Base-by-base conservation (phyloP, 1,284 basidiomycete species). In the Ustilago lituana region DNA sequence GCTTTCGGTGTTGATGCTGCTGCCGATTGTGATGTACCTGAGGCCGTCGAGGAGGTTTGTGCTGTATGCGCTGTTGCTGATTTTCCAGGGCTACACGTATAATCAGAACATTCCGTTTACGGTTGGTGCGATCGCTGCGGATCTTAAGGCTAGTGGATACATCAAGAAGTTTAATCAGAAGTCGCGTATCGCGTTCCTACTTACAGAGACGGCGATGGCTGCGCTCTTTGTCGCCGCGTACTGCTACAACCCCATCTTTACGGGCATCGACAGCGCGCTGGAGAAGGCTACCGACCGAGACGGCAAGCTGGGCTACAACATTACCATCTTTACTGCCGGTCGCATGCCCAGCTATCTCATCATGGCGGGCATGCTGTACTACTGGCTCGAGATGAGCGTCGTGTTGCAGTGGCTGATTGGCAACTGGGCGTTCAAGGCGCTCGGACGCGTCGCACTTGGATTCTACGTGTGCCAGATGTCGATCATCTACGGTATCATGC, bases 401-500 rank as follows among this genome's bases (percentile, higher is more conserved):
- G 80, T 80, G 24, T 79, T 83, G 70, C 83, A 84, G 59, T 84
- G 83, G 83, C 78, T 84, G 44, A 66, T 79, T 35, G 75, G 73
- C 19, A 83, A 83, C 80, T 66, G 67, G 23, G 43, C 82, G 37
- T 83, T 84, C 69, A 78, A 78, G 70, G 82, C 81, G 75, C 68
- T 83, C 43, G 83, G 83, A 39, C 82, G 83, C 48, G 77, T 83
- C 23, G 83, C 83, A 32, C 82, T 83, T 64, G 83, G 83, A 10
- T 83, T 84, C 77, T 83, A 83, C 72, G 77, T 83, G 32, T 83
- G 83, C 73, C 83, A 84, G 73, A 83, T 83, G 81, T 76, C 83
- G 52, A 79, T 80, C 52, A 74, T 84, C 46, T 84, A 83, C 61
- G 76, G 77, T 44, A 63, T 84, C 67, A 83, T 83, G 82, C 83